phyloP scores from a whole-genome alignment of 1,284 basidiomycete species.

The Hemileia vastatrix region DNA sequence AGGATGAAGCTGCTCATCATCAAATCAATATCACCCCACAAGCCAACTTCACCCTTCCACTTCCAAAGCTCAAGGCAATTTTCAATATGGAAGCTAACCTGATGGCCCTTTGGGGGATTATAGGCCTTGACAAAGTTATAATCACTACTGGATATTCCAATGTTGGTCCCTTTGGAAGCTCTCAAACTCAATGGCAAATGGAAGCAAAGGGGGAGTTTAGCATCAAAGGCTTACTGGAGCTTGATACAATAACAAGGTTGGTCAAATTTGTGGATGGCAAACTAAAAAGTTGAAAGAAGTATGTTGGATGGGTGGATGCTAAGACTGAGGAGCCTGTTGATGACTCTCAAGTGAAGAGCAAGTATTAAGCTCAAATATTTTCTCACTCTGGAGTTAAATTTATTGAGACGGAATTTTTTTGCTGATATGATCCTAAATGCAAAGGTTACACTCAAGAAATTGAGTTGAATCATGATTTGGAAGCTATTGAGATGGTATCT shows the following conservation, averaged over 20 bases:
- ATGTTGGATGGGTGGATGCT: constrained; percentile 96
- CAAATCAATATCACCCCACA: constrained; percentile 86
- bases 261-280: constrained; percentile 98
- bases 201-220: constrained; percentile 86
- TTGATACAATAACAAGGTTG: constrained; percentile 98
- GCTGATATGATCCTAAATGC: constrained; percentile 91
- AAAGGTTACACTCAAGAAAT: constrained; percentile 96
- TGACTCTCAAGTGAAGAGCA: constrained; percentile 88
- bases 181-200: constrained; percentile 99
- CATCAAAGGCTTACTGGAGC: constrained; percentile 94
- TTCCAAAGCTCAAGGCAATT: constrained; percentile 57
- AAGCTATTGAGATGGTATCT: constrained; percentile 84
- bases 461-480: constrained; percentile 90
- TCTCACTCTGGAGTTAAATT: constrained; percentile 70
- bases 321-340: constrained; percentile 95
- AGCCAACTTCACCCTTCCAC: constrained; percentile 92
- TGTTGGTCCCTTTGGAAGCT: constrained; percentile 97
- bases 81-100: constrained; percentile 14
- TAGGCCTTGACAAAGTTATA: constrained; percentile 90
- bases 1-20: constrained; percentile 86
- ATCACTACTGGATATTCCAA: constrained; percentile 95
- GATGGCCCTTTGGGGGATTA: constrained; percentile 58
- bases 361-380: constrained; percentile 90
- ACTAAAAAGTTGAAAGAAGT: constrained; percentile 77
- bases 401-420: constrained; percentile 79